Percentiles rank a stretch among this genome's conserved stretches.
Conservation (phyloP, 2,329 filamentous ascomycete genomes). For the Rhinocladiella similis region DNA sequence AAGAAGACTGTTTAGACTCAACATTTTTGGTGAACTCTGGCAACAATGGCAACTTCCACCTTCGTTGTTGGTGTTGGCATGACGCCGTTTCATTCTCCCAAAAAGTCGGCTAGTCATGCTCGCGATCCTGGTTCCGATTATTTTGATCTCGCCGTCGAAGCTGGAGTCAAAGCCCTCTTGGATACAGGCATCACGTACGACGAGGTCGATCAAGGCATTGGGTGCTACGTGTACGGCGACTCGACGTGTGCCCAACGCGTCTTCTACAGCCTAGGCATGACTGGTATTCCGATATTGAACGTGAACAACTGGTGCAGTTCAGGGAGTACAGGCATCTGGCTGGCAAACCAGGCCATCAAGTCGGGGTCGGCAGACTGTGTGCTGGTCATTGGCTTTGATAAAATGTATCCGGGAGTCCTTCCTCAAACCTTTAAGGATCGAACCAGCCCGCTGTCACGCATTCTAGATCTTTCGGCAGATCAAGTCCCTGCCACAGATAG, state of each 20-base stretch:
- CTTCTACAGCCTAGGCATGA: constrained; percentile 92
- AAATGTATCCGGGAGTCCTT: constrained; percentile 89
- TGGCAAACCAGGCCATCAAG: constrained; percentile 75
- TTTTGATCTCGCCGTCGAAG: constrained; percentile 32
- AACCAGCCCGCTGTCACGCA: constrained; percentile 71
- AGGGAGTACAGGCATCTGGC: constrained; percentile 79
- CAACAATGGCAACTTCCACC: too few relatives aligned
- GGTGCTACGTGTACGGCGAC: constrained; percentile 96
- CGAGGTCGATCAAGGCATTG: constrained; percentile 88
- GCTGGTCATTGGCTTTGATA: constrained; percentile 94
- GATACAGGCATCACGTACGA: constrained; percentile 93
- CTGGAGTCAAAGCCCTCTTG: constrained; percentile 42
- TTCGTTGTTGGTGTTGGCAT: constrained; percentile 89
- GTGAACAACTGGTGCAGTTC: constrained; percentile 64
- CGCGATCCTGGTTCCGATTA: constrained; percentile 25
- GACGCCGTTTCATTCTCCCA: constrained; percentile 82
- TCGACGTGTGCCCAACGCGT: constrained; percentile 91
- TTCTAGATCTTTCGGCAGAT: constrained; percentile 63
- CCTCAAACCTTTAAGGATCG: constrained; percentile 81
- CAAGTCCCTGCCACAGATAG: constrained; percentile 66
- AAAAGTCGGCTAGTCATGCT: constrained; percentile 10
- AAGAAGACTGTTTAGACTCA: too few relatives aligned
- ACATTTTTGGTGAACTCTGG: too few relatives aligned
- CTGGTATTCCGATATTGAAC: constrained; percentile 91
- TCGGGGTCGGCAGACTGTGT: constrained; percentile 82